These are phyloP conservation scores for Aureobasidium vineae DNA, from an alignment of 2,329 filamentous ascomycete species.

Conservation along the genomic window DNA sequence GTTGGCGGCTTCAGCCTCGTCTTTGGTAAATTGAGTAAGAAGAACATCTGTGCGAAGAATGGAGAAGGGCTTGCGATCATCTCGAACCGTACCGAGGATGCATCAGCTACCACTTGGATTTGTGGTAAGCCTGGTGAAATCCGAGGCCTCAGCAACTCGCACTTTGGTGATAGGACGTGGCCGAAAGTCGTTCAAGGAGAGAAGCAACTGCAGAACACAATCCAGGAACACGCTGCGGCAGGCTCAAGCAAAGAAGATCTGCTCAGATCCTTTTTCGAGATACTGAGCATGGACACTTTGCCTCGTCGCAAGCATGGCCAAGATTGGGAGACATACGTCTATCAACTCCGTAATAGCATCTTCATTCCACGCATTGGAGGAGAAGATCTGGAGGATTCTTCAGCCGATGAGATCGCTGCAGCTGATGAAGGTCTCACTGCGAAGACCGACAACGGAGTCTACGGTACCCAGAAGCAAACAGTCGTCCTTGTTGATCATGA, in stretches of 20 bases:
- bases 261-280: slow-evolving; percentile 51
- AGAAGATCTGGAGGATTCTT: slow-evolving; percentile 43
- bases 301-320: slow-evolving; percentile 52
- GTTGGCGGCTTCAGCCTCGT: slow-evolving; percentile 64
- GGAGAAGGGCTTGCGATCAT: slow-evolving; percentile 54
- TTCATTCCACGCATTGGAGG: slow-evolving; percentile 59
- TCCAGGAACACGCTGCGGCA: slow-evolving; percentile 45
- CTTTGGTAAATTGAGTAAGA: slow-evolving; percentile 51
- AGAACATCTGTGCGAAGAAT: slow-evolving; percentile 8
- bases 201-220: slow-evolving; percentile 42
- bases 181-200: slow-evolving; percentile 62
- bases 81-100: slow-evolving; percentile 59
- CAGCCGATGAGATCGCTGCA: slow-evolving; percentile 45
- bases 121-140: slow-evolving; percentile 51
- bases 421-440: slow-evolving; percentile 32
- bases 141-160: slow-evolving; percentile 60
- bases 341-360: slow-evolving; percentile 58
- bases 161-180: slow-evolving; percentile 59
- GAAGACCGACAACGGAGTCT: slow-evolving; percentile 49
- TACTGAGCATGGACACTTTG: slow-evolving; percentile 57
- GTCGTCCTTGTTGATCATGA: slow-evolving; percentile 56
- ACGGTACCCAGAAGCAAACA: slow-evolving; percentile 65
- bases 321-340: slow-evolving; percentile 55
- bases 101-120: slow-evolving; percentile 54
- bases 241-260: slow-evolving; percentile 51